A percentile compares a stretch with the other conserved stretches of the same genome.
These are phyloP conservation scores for Zopfia rhizophila DNA, from an alignment of 2,329 filamentous ascomycete genomes.

Conservation along the genomic window DNA sequence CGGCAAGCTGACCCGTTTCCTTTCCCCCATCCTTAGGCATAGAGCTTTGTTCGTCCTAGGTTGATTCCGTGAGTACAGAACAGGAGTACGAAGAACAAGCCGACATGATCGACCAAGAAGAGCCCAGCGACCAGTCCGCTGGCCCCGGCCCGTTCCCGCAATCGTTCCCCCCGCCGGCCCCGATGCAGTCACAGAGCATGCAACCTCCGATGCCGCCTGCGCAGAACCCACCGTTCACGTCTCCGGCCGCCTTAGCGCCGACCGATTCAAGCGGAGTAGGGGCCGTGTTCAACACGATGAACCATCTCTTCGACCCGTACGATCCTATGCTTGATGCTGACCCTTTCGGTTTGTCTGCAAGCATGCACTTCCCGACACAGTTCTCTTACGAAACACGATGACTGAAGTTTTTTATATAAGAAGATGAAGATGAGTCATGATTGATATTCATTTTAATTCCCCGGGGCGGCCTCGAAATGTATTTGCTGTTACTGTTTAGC, in stretches of 20 bases:
- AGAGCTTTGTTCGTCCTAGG: slow-evolving; percentile 74
- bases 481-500: slow-evolving; percentile 43
- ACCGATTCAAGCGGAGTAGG: slow-evolving; percentile 35
- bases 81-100: slow-evolving; percentile 95
- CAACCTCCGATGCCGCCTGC: slow-evolving; percentile 50
- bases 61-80: slow-evolving; percentile 79
- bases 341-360: slow-evolving; percentile 90
- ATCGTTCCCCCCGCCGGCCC: slow-evolving; percentile 61
- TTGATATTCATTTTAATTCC: neutral
- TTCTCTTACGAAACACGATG: slow-evolving; percentile 71
- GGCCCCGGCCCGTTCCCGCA: slow-evolving; percentile 73
- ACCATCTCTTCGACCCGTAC: slow-evolving; percentile 73
- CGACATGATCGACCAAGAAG: slow-evolving; percentile 87
- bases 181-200: slow-evolving; percentile 50
- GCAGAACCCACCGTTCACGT: slow-evolving; percentile 48
- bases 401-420: slow-evolving; percentile 13
- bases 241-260: slow-evolving; percentile 43
- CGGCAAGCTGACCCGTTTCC: slow-evolving; percentile 77
- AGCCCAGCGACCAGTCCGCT: slow-evolving; percentile 72
- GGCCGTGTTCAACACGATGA: slow-evolving; percentile 57
- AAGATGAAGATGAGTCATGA: neutral
- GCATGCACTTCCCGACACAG: slow-evolving; percentile 92
- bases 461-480: slow-evolving; percentile 1
- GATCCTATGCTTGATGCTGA: slow-evolving; percentile 92
- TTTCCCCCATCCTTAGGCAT: slow-evolving; percentile 58